Base-by-base conservation (phyloP, 2,329 filamentous ascomycete species). In the Raffaelea arxii region DNA sequence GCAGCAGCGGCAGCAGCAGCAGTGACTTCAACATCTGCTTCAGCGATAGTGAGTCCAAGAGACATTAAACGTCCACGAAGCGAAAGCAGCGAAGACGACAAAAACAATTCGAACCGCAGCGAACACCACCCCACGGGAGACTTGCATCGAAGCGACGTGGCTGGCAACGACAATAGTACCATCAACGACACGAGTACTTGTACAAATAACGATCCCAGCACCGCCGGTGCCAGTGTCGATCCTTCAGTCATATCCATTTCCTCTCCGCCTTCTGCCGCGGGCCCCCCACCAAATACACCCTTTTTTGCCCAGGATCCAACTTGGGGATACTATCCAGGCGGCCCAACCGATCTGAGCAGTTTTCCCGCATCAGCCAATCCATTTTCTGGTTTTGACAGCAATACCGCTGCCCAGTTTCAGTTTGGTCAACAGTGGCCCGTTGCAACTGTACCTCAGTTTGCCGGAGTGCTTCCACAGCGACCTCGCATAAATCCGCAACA, bases 271-370 rank as follows among this genome's bases (percentile, higher is more conserved):
- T 27, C 47, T 24, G 25, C 37, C 27, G 19, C 30, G 24, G 43
- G 25, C 18, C 27, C 37, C 25, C 27, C 32, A 19, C 24, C 45
- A 2, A 22, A 30, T 7, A 16, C 30, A 25, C 14, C 27, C 43
- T 54, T 48, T 30, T 49, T 48, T 25, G 35, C 25, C n/a, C 42
- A 51, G 47, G 59, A 62, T 53, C 58, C 69, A 51, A 64, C 59
- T 59, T 77, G 73, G 73, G 58, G 63, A 50, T 71, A 64, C 52
- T 74, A 74, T 53, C 67, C 68, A 49, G 66, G 67, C 56, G 66
- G 66, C 12, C 67, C 71, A 67, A 70, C 54, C 62, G 49, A 27
- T 65, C 45, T 71, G 66, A 49, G 48, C 60, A 64, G 67, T 51
- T 30, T 47, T 37, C 24, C 18, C 44, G 49, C 32, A 36, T 12